These are phyloP conservation scores for Aspergillus sp. DNA, from an alignment of 2,329 filamentous ascomycete genomes.

Conservation along the genomic window DNA sequence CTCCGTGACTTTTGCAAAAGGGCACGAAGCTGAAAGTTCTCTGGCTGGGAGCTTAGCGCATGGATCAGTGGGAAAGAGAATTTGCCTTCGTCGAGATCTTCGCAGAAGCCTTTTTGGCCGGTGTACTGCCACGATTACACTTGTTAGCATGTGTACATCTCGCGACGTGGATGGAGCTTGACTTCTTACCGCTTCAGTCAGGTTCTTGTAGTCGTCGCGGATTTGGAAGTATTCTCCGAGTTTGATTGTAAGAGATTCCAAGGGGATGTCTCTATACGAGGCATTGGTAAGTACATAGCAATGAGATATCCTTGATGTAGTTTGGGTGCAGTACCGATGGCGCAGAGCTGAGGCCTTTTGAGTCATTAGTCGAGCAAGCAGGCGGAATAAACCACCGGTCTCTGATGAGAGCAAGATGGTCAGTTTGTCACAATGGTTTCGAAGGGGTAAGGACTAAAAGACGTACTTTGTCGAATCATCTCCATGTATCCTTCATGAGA, in stretches of 20 bases:
- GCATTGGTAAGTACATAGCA: neutral
- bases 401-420: slow-evolving; percentile 9
- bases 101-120: slow-evolving; percentile 76
- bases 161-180: neutral
- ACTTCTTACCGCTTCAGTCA: slow-evolving; percentile 37
- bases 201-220: slow-evolving; percentile 71
- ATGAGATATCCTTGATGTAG: neutral
- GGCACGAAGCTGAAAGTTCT: slow-evolving; percentile 4
- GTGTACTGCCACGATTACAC: slow-evolving; percentile 51
- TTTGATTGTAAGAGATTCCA: slow-evolving; percentile 57
- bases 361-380: slow-evolving; percentile 32
- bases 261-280: neutral
- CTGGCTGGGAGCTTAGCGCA: slow-evolving; percentile 9
- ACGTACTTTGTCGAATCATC: slow-evolving; percentile 33
- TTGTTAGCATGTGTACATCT: neutral
- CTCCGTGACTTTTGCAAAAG: no score
- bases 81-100: slow-evolving; percentile 57
- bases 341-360: slow-evolving; percentile 13
- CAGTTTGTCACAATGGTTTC: neutral
- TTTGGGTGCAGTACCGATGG: neutral
- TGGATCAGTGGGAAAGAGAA: slow-evolving; percentile 89
- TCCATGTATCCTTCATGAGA: slow-evolving; percentile 34
- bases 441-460: neutral
- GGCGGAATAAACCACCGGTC: slow-evolving; percentile 35
- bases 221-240: slow-evolving; percentile 31